These are phyloP conservation scores for Pseudocercospora fijiensis DNA, from an alignment of 2,329 filamentous ascomycete genomes.

Conservation along the genomic window DNA sequence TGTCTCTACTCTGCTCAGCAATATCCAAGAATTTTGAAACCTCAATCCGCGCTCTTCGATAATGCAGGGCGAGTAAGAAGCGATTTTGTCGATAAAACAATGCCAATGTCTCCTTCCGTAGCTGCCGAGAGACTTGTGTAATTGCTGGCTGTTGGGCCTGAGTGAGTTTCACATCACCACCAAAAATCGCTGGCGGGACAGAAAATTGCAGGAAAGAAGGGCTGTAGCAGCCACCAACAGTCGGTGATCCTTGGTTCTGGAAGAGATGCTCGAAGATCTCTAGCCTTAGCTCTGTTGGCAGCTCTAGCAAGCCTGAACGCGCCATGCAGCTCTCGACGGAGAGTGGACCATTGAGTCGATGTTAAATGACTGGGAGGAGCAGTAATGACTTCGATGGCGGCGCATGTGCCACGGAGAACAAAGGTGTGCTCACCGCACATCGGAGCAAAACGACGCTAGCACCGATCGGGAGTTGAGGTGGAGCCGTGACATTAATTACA, in stretches of 20 bases:
- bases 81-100: constrained; percentile 20
- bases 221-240: constrained; percentile 17
- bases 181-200: constrained; percentile 11
- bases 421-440: not conserved
- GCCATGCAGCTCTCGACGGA: not conserved
- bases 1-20: not conserved
- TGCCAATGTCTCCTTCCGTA: constrained; percentile 16
- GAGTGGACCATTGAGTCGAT: not conserved
- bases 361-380: not conserved
- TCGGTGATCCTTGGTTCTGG: not conserved
- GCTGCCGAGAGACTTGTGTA: constrained; percentile 14
- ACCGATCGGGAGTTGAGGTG: constrained; percentile 1
- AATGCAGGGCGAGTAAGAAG: constrained; percentile 19
- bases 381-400: not conserved
- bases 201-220: constrained; percentile 7
- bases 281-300: constrained; percentile 22
- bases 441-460: constrained; percentile 1
- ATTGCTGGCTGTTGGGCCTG: constrained; percentile 16
- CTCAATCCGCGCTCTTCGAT: constrained; percentile 14
- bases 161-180: constrained; percentile 5
- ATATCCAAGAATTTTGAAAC: constrained; percentile 14
- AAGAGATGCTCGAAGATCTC: constrained; percentile 20
- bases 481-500: too few species aligned
- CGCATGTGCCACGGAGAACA: not conserved
- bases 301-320: constrained; percentile 14